A percentile compares a stretch with the other conserved stretches of the same genome.
Evolutionary conservation across 306 rosid species (phyloP).

Genomic region (Senna siamea): DNA sequence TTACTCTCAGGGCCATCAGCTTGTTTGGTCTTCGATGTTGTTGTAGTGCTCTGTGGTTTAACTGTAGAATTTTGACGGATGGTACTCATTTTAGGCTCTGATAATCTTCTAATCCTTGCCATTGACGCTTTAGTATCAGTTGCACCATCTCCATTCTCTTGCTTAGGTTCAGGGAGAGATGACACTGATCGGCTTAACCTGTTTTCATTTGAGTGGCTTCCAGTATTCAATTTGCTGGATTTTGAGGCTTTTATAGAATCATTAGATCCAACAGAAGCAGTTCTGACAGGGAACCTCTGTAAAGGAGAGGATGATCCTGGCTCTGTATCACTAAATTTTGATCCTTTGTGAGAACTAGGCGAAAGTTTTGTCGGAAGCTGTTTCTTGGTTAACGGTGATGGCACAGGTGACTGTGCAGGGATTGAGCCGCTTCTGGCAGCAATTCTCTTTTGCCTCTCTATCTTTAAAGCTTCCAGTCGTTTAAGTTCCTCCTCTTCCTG

Average conservation of each 20-base stretch:
- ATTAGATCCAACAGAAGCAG: slow-evolving; percentile 59
- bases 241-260: slow-evolving; percentile 70
- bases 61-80: slow-evolving; percentile 56
- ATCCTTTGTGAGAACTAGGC: slow-evolving; percentile 68
- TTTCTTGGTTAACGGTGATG: slow-evolving; percentile 68
- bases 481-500: slow-evolving; percentile 83
- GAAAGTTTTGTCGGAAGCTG: slow-evolving; percentile 65
- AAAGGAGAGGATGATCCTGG: slow-evolving; percentile 89
- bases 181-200: slow-evolving; percentile 74
- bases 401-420: slow-evolving; percentile 49
- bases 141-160: slow-evolving; percentile 59
- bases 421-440: slow-evolving; percentile 76
- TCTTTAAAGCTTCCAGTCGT: slow-evolving; percentile 85
- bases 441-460: slow-evolving; percentile 95
- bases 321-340: slow-evolving; percentile 91
- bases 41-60: slow-evolving; percentile 49
- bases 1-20: slow-evolving; percentile 69
- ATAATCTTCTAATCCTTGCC: slow-evolving; percentile 84
- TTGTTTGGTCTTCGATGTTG: slow-evolving; percentile 56
- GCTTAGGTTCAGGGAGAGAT: slow-evolving; percentile 76
- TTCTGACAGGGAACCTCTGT: slow-evolving; percentile 60
- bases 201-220: slow-evolving; percentile 60
- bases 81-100: slow-evolving; percentile 80
- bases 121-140: slow-evolving; percentile 73
- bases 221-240: slow-evolving; percentile 62